Conservation (phyloP, 805 yeast genomes). For the Ogataea methanolica region DNA sequence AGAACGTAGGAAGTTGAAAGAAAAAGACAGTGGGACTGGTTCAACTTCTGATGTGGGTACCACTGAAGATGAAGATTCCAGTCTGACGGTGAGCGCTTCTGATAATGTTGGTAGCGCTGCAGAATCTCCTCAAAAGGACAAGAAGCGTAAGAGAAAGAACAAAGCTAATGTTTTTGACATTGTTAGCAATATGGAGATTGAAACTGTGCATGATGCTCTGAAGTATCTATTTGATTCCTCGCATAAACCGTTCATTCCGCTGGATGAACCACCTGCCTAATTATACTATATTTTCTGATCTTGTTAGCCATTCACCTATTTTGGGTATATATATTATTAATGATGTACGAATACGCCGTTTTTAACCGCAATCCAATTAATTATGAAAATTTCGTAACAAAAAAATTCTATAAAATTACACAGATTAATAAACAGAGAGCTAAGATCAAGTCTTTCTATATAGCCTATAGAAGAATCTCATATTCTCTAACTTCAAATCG, state of each 20-base stretch:
- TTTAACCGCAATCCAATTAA: too few relatives aligned
- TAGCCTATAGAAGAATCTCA: conserved; percentile 79
- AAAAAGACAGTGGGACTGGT: neutral
- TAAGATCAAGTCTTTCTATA: conserved; percentile 41
- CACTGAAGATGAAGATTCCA: neutral
- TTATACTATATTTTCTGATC: neutral
- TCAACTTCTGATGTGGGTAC: neutral
- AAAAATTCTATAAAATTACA: too few relatives aligned
- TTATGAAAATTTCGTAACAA: too few relatives aligned
- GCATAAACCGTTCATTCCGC: conserved; percentile 2
- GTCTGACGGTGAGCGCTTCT: neutral
- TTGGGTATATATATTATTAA: too few relatives aligned
- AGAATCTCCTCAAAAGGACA: neutral
- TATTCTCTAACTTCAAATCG: conserved; percentile 71
- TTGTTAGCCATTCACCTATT: neutral
- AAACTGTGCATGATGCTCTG: neutral
- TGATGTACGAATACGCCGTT: neutral
- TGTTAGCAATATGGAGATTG: conserved; percentile 2
- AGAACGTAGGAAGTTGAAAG: neutral
- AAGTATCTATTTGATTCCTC: conserved; percentile 2
- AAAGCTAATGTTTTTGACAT: conserved; percentile 4
- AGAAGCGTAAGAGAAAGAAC: neutral
- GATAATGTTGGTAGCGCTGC: neutral
- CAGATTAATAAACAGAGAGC: too few relatives aligned
- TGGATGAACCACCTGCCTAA: neutral